Evolutionary conservation across 345 rosid genomes (phyloP).

Genomic region (Odontarrhena argentea): DNA sequence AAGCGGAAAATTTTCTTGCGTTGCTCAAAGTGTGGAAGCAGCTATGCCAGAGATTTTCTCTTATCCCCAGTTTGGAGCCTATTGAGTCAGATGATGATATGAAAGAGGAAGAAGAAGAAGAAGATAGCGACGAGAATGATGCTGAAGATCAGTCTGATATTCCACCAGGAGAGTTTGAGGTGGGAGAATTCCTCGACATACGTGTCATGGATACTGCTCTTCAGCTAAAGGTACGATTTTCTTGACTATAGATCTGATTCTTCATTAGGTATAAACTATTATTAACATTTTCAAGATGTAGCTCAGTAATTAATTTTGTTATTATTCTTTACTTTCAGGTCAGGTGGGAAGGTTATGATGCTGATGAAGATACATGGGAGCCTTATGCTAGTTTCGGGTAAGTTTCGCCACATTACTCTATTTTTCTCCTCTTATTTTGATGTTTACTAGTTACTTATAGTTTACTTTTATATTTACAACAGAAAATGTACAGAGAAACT

Average conservation of each 20-base stretch:
- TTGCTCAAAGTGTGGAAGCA: slow-evolving; percentile 37
- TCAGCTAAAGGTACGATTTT: slow-evolving; percentile 25
- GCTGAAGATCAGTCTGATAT: slow-evolving; percentile 13
- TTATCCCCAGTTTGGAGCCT: slow-evolving; percentile 17
- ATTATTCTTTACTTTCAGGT: slow-evolving; percentile 28
- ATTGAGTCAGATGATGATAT: slow-evolving; percentile 24
- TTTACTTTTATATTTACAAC: neutral
- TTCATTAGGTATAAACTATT: neutral
- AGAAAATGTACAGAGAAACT: slow-evolving; percentile 40
- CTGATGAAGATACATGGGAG: slow-evolving; percentile 48
- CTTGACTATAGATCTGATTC: neutral
- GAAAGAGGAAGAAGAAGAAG: slow-evolving; percentile 5
- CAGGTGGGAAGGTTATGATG: slow-evolving; percentile 39
- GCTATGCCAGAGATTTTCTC: slow-evolving; percentile 32
- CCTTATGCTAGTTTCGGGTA: slow-evolving; percentile 45
- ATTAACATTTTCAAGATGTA: neutral
- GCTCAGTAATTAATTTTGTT: neutral
- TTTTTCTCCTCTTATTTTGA: neutral
- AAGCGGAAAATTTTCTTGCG: slow-evolving; percentile 36
- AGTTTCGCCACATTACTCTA: neutral
- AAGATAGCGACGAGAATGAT: neutral
- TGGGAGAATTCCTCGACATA: slow-evolving; percentile 11
- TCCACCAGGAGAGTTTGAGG: slow-evolving; percentile 27
- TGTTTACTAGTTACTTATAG: neutral
- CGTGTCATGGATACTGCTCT: slow-evolving; percentile 22